Conservation (phyloP, 164 flowering plant genomes). For the Vitis rotundifolia region DNA sequence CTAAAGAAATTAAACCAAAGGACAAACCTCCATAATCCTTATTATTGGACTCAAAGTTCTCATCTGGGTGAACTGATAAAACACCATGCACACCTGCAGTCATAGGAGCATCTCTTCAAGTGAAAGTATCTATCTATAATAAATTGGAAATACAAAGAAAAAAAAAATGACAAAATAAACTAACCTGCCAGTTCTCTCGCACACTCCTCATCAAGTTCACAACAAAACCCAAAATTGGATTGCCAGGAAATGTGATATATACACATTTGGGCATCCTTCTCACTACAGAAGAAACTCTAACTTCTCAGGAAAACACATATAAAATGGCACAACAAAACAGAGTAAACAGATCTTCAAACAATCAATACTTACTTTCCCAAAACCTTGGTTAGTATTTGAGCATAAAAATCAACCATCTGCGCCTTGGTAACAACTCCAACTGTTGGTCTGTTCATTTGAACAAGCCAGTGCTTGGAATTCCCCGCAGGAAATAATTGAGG, state of each 20-base stretch:
- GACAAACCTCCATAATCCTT: slow-evolving; percentile 84
- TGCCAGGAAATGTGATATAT: slow-evolving; percentile 85
- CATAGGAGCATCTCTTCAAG: slow-evolving; percentile 5
- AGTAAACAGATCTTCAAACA: background rate
- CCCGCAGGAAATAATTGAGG: slow-evolving; percentile 41
- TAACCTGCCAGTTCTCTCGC: slow-evolving; percentile 70
- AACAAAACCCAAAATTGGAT: slow-evolving; percentile 81
- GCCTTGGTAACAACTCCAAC: slow-evolving; percentile 73
- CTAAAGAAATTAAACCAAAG: background rate
- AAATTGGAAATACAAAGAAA: background rate
- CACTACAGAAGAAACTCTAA: slow-evolving; percentile 39
- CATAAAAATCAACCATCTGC: slow-evolving; percentile 81
- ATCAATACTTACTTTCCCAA: slow-evolving; percentile 70
- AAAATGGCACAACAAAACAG: background rate
- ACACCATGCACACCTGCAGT: slow-evolving; percentile 85
- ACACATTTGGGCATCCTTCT: slow-evolving; percentile 91
- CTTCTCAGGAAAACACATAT: background rate
- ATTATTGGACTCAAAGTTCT: slow-evolving; percentile 58
- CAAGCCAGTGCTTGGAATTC: slow-evolving; percentile 73
- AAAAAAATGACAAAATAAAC: slow-evolving; percentile 7
- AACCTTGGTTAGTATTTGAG: slow-evolving; percentile 67
- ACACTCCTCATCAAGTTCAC: slow-evolving; percentile 81
- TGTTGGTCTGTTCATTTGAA: slow-evolving; percentile 64
- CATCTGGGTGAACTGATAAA: slow-evolving; percentile 63
- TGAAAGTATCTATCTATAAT: background rate